Evolutionary conservation across 148 eudicot genomes (phyloP), one percentile per base, ranked within the genome.

Genomic region (Drosera capensis): DNA sequence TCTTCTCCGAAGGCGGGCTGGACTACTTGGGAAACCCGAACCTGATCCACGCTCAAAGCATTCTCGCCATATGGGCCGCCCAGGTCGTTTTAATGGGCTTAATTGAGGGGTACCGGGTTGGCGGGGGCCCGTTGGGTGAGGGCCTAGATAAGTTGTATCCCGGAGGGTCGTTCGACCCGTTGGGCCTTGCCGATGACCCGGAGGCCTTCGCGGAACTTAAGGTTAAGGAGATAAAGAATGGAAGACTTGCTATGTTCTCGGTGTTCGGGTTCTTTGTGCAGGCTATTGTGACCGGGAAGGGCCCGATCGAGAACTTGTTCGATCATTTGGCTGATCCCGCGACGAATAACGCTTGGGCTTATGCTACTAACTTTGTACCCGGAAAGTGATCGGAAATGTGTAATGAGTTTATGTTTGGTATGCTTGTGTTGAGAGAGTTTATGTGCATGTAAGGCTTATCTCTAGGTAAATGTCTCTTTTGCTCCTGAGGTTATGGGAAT

Each of bases 181-280:
- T 75, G 24, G 81, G 77, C 8, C 39, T 71, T 43, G 80, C 80
- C 1, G 81, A 75, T 39, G 81, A 75, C 37, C 81, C 81, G 0
- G 81, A 75, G 12, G 76, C 76, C 20, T 67, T 71, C 19, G 76
- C 80, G 2, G 81, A 75, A 50, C 43, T 71, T 44, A 75, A 75
- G 68, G 77, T 76, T 0, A 76, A 76, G 63, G 82, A 71, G 51
- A 19, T 76, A 52, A 76, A 76, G 82, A 76, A 76, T 26, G 78
- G 78, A 3, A 55, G 78, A 40, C 28, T 76, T 54, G 78, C 78
- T 14, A 76, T 76, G 82, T 68, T 68, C 49, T 76, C 82, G 12
- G 68, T 68, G 78, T 76, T 76, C 20, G 82, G 78, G 22, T 76
- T 62, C 78, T 75, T 75, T 41, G 74, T 75, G 4, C 82, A 71